Evolutionary conservation across 306 rosid genomes (phyloP).

Genomic region (Prunus armeniaca): DNA sequence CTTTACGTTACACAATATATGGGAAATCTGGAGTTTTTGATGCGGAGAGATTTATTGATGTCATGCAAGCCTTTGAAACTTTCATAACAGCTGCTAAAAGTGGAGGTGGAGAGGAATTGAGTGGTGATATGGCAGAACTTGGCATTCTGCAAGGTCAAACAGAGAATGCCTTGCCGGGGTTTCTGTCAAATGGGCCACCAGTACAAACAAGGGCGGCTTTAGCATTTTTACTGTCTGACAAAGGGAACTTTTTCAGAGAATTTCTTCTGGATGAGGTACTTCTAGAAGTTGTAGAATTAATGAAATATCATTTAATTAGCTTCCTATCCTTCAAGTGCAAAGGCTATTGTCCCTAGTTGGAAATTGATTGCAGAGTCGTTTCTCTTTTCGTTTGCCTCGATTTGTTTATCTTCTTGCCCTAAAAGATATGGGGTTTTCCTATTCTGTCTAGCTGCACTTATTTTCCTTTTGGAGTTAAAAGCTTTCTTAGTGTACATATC

Average conservation of each 20-base stretch:
- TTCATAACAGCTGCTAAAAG: slow-evolving; percentile 98
- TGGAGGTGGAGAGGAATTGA: slow-evolving; percentile 88
- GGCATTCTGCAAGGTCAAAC: slow-evolving; percentile 53
- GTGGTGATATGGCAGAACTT: slow-evolving; percentile 90
- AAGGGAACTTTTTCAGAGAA: slow-evolving; percentile 91
- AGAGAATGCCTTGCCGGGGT: slow-evolving; percentile 43
- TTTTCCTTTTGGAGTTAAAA: neutral
- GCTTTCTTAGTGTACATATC: neutral
- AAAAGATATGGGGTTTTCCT: neutral
- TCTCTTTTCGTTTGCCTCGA: neutral
- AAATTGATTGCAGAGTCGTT: neutral
- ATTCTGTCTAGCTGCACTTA: neutral
- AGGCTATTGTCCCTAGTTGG: neutral
- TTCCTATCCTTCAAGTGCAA: slow-evolving; percentile 1
- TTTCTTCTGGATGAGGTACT: slow-evolving; percentile 96
- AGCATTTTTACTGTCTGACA: slow-evolving; percentile 78
- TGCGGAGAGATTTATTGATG: slow-evolving; percentile 97
- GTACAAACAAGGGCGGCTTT: slow-evolving; percentile 93
- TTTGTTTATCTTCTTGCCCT: neutral
- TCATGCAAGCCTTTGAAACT: slow-evolving; percentile 98
- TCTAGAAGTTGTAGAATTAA: slow-evolving; percentile 21
- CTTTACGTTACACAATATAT: slow-evolving; percentile 90
- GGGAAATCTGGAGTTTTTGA: slow-evolving; percentile 94
- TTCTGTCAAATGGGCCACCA: slow-evolving; percentile 55
- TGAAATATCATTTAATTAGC: neutral